Conservation (phyloP, 441 rosid genomes). For the Breynia disticha region DNA sequence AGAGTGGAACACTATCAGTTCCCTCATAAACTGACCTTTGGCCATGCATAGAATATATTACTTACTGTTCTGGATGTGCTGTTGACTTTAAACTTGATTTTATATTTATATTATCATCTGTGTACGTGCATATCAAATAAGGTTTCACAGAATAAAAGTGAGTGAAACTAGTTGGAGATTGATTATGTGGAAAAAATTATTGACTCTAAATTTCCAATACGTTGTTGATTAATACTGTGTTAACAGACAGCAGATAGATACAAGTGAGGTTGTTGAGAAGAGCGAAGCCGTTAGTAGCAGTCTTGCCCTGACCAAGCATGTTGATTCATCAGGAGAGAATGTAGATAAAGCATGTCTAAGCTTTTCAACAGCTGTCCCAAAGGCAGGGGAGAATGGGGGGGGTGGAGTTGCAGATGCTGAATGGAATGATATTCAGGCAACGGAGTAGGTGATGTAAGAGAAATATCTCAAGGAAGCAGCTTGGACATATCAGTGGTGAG, state of each 20-base stretch:
- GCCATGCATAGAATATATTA: too few relatives aligned
- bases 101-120: too few relatives aligned
- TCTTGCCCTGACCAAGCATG: slow-evolving; percentile 54
- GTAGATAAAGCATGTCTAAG: slow-evolving; percentile 88
- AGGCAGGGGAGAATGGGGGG: slow-evolving; percentile 44
- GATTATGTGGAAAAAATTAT: not conserved
- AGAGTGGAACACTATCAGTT: too few relatives aligned
- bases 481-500: not conserved
- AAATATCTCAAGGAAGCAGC: slow-evolving; percentile 21
- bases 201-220: slow-evolving; percentile 11
- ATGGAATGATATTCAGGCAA: slow-evolving; percentile 89
- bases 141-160: too few relatives aligned
- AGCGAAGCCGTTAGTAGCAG: slow-evolving; percentile 29
- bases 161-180: too few relatives aligned
- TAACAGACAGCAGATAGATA: slow-evolving; percentile 66
- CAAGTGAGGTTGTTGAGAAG: slow-evolving; percentile 70
- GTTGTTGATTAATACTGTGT: slow-evolving; percentile 7
- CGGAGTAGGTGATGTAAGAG: slow-evolving; percentile 80
- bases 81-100: too few relatives aligned
- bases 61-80: too few relatives aligned
- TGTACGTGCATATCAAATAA: too few relatives aligned
- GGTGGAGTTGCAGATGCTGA: slow-evolving; percentile 52
- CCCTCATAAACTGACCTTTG: too few relatives aligned
- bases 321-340: slow-evolving; percentile 55
- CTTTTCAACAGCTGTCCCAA: slow-evolving; percentile 41